Percentiles rank a stretch among this genome's conserved stretches.
phyloP scores from a whole-genome alignment of 495 filamentous ascomycete species.

The Pseudomonodictys pantanalensis region DNA sequence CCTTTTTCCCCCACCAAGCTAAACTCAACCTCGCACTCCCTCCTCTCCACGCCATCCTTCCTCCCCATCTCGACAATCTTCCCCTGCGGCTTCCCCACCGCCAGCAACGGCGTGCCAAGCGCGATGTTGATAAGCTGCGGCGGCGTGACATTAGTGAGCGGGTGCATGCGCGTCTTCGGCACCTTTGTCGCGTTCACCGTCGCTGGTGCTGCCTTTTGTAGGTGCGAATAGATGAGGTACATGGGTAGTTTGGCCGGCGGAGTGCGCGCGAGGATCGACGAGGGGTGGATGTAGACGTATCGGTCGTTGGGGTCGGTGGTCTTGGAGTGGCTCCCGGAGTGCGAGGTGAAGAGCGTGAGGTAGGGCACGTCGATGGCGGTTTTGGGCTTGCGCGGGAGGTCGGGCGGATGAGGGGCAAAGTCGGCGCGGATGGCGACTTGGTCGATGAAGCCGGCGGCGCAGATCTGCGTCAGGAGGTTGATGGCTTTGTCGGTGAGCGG shows the following conservation, averaged over 20 bases:
- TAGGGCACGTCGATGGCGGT: slow-evolving; percentile 89
- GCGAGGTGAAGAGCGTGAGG: slow-evolving; percentile 75
- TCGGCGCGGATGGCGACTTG: slow-evolving; percentile 93
- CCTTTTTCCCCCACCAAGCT: slow-evolving; percentile 62
- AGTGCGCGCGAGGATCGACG: slow-evolving; percentile 70
- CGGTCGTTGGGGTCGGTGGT: slow-evolving; percentile 44
- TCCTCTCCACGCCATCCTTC: slow-evolving; percentile 49
- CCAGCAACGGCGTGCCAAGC: slow-evolving; percentile 78
- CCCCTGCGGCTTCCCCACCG: slow-evolving; percentile 83
- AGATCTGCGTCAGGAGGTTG: slow-evolving; percentile 82
- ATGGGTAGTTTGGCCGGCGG: slow-evolving; percentile 72
- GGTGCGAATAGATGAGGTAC: slow-evolving; percentile 82
- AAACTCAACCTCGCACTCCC: slow-evolving; percentile 81
- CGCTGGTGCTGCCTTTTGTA: slow-evolving; percentile 64
- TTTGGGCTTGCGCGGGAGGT: slow-evolving; percentile 65
- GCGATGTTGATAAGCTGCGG: slow-evolving; percentile 76
- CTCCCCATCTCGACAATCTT: slow-evolving; percentile 60
- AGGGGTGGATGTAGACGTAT: slow-evolving; percentile 81
- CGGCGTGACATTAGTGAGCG: slow-evolving; percentile 72
- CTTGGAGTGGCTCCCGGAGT: slow-evolving; percentile 35
- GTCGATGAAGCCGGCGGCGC: slow-evolving; percentile 91
- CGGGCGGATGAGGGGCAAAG: slow-evolving; percentile 69
- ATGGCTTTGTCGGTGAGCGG: slow-evolving; percentile 69
- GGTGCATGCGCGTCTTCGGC: slow-evolving; percentile 85
- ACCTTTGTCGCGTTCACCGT: slow-evolving; percentile 47